Conservation (phyloP, 805 yeast species). For the Sugiyamaella americana region DNA sequence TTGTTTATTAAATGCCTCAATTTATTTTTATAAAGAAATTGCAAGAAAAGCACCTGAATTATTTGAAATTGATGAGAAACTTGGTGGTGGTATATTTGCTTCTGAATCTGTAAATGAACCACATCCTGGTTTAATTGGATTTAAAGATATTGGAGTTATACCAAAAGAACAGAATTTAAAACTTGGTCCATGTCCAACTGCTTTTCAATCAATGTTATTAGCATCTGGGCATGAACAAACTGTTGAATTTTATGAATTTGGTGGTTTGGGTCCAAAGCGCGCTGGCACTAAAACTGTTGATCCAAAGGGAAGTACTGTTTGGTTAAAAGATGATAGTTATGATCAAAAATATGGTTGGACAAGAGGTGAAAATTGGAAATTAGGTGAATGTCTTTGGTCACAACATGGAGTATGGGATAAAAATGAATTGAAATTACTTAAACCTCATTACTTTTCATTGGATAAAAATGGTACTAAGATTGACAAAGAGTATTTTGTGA, state of each 20-base stretch:
- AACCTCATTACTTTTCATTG: constrained; percentile 46
- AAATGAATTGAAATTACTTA: constrained; percentile 28
- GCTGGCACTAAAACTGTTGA: constrained; percentile 51
- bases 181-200: constrained; percentile 79
- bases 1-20: constrained; percentile 51
- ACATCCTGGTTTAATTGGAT: constrained; percentile 65
- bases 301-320: constrained; percentile 54
- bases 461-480: constrained; percentile 21
- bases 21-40: constrained; percentile 43
- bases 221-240: constrained; percentile 72
- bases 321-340: constrained; percentile 51
- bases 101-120: constrained; percentile 86
- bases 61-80: constrained; percentile 15
- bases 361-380: constrained; percentile 56
- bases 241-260: constrained; percentile 64
- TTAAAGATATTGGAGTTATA: constrained; percentile 44
- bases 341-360: constrained; percentile 69
- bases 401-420: constrained; percentile 72
- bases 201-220: constrained; percentile 61
- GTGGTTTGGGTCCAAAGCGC: constrained; percentile 72
- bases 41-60: constrained; percentile 35
- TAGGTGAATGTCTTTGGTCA: constrained; percentile 77
- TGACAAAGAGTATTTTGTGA: constrained; percentile 36
- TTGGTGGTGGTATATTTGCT: constrained; percentile 48
- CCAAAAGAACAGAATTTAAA: constrained; percentile 59